phyloP scores from a whole-genome alignment of 768 basidiomycete species.

The Kwoniella bestiolae region DNA sequence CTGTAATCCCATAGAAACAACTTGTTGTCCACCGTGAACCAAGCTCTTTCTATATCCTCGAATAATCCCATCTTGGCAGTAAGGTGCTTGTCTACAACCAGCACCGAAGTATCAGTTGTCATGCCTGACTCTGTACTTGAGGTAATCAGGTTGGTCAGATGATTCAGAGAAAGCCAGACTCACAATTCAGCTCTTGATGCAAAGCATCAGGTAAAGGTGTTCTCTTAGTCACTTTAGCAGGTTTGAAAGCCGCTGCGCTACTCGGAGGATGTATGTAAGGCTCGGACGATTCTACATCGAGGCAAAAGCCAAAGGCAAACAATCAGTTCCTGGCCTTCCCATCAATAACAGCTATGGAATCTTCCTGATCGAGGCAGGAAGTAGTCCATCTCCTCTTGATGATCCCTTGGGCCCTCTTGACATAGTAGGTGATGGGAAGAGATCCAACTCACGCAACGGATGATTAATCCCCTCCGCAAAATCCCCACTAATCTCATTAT shows the following conservation, averaged over 20 bases:
- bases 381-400: background rate
- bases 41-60: constrained; percentile 89
- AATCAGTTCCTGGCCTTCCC: too few relatives aligned
- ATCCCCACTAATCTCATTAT: constrained; percentile 48
- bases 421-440: too few relatives aligned
- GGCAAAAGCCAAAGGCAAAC: too few relatives aligned
- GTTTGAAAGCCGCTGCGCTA: constrained; percentile 27
- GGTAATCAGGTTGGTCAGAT: background rate
- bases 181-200: constrained; percentile 49
- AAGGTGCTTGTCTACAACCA: constrained; percentile 39
- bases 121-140: too few relatives aligned
- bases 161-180: too few relatives aligned
- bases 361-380: too few relatives aligned
- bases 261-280: constrained; percentile 34
- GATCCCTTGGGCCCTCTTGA: background rate
- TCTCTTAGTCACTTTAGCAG: constrained; percentile 24
- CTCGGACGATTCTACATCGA: constrained; percentile 16
- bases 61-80: constrained; percentile 72
- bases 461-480: constrained; percentile 27
- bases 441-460: constrained; percentile 35
- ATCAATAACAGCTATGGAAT: too few relatives aligned
- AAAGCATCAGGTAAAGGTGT: constrained; percentile 48
- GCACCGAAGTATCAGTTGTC: background rate
- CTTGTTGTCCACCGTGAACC: constrained; percentile 93
- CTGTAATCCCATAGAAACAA: constrained; percentile 96